Conservation (phyloP, 768 basidiomycete species). For the Cystoderma amianthinum region DNA sequence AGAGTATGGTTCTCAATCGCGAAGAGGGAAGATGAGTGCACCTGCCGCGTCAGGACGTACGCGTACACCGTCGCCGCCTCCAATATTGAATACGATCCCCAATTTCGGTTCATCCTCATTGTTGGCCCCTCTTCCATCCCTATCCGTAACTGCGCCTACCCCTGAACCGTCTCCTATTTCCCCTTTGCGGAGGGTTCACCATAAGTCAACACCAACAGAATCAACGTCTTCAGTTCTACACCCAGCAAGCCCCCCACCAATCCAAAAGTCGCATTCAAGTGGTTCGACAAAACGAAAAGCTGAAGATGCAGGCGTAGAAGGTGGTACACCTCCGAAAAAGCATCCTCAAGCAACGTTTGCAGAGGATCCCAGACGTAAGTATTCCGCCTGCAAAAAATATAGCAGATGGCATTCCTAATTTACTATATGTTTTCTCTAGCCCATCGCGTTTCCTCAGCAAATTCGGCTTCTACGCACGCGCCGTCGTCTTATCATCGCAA, state of each 20-base stretch:
- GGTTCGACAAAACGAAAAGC: slow-evolving; percentile 61
- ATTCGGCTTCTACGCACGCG: slow-evolving; percentile 43
- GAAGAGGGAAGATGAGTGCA: slow-evolving; percentile 12
- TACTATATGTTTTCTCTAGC: slow-evolving; percentile 24
- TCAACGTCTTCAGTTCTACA: slow-evolving; percentile 19
- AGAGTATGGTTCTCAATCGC: slow-evolving; percentile 4
- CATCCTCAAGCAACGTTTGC: slow-evolving; percentile 55
- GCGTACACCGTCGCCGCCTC: slow-evolving; percentile 16
- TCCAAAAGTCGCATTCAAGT: slow-evolving; percentile 26
- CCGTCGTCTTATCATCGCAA: slow-evolving; percentile 65
- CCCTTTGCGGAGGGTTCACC: slow-evolving; percentile 15
- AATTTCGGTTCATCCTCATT: slow-evolving; percentile 20
- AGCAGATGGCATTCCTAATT: slow-evolving; percentile 10
- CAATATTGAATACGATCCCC: slow-evolving; percentile 17
- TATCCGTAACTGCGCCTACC: slow-evolving; percentile 33
- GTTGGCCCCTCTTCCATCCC: slow-evolving; percentile 26
- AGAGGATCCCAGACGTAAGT: slow-evolving; percentile 55
- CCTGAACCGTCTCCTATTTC: slow-evolving; percentile 31
- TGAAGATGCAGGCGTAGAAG: slow-evolving; percentile 54
- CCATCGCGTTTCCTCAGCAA: slow-evolving; percentile 45
- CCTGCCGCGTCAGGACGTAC: slow-evolving; percentile 9
- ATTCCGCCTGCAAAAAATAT: no score
- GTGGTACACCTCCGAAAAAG: slow-evolving; percentile 59
- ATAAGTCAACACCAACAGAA: slow-evolving; percentile 21
- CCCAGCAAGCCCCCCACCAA: slow-evolving; percentile 19